Conservation (phyloP, 2,329 filamentous ascomycete genomes). For the Madurella fahalii region DNA sequence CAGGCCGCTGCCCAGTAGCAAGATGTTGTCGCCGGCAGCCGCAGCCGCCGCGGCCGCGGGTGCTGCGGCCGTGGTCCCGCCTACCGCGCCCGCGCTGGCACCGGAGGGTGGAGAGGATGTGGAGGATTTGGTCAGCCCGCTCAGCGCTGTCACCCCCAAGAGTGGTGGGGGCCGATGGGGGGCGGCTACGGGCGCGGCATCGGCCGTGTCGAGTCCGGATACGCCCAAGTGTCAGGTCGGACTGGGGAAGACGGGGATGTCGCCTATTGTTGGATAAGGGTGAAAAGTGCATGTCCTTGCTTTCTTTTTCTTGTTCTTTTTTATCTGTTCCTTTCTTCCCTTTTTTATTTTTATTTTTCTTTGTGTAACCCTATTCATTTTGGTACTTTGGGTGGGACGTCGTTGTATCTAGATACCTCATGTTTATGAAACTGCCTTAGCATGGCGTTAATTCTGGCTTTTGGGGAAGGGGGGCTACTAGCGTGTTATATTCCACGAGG, state of each 20-base stretch:
- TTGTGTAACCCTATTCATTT: not conserved
- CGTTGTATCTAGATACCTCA: not conserved
- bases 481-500: too few species aligned
- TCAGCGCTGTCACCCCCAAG: constrained; percentile 18
- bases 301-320: not conserved
- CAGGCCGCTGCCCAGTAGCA: too few species aligned
- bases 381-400: not conserved
- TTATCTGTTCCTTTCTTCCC: too few species aligned
- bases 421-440: constrained; percentile 2
- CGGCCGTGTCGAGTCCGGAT: not conserved
- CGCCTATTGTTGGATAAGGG: constrained; percentile 13
- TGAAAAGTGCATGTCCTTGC: not conserved
- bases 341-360: too few species aligned
- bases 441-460: not conserved
- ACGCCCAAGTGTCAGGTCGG: constrained; percentile 6
- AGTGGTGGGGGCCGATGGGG: constrained; percentile 1
- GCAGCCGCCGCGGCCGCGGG: not conserved
- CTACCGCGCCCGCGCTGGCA: not conserved
- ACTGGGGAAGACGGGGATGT: constrained; percentile 16
- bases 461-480: too few species aligned
- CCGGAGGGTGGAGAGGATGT: constrained; percentile 12
- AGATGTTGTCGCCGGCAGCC: not conserved
- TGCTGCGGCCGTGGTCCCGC: not conserved
- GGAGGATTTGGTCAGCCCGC: constrained; percentile 21
- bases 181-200: not conserved